Evolutionary conservation across 225 moss, liverwort and hornwort genomes (phyloP).

Genomic region (Sphagnum tenellum): DNA sequence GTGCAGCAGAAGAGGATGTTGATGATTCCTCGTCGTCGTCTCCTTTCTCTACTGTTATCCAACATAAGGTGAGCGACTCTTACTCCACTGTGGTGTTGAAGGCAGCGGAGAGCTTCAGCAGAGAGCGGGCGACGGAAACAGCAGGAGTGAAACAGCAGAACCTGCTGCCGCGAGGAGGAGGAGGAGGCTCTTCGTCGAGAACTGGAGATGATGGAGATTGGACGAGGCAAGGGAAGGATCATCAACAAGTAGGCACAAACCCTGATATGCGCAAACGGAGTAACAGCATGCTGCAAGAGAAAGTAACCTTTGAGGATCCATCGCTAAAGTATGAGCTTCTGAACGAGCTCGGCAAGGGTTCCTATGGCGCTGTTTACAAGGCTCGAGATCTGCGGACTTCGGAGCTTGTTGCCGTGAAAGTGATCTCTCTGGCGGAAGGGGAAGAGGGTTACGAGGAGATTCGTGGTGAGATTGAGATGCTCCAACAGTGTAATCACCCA

Average conservation of each 20-base stretch:
- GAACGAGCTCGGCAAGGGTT: constrained; percentile 94
- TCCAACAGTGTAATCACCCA: constrained; percentile 98
- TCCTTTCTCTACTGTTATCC: constrained; percentile 78
- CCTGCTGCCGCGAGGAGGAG: constrained; percentile 13
- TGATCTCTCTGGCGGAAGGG: constrained; percentile 91
- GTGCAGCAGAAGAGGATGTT: no score
- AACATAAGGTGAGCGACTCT: constrained; percentile 39
- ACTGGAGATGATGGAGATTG: constrained; percentile 7
- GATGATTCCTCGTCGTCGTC: constrained; percentile 17
- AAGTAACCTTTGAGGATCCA: constrained; percentile 72
- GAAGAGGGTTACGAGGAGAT: constrained; percentile 99
- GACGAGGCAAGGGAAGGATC: constrained; percentile 19
- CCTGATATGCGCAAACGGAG: constrained; percentile 34
- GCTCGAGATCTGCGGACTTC: constrained; percentile 87
- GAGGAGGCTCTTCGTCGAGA: constrained; percentile 8
- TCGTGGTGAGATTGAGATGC: constrained; percentile 93
- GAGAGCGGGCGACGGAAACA: constrained; percentile 7
- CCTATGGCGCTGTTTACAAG: constrained; percentile 97
- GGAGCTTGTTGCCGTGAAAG: constrained; percentile 96
- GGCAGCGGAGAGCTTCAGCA: constrained; percentile 44
- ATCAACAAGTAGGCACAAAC: background rate
- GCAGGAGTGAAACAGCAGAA: no score
- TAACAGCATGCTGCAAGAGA: constrained; percentile 55
- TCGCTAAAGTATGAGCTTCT: constrained; percentile 87
- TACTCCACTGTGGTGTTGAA: constrained; percentile 61